Evolutionary conservation across 129 eudicot genomes (phyloP), one percentile per base, ranked within the genome.

Genomic region (Flaveria linearis): DNA sequence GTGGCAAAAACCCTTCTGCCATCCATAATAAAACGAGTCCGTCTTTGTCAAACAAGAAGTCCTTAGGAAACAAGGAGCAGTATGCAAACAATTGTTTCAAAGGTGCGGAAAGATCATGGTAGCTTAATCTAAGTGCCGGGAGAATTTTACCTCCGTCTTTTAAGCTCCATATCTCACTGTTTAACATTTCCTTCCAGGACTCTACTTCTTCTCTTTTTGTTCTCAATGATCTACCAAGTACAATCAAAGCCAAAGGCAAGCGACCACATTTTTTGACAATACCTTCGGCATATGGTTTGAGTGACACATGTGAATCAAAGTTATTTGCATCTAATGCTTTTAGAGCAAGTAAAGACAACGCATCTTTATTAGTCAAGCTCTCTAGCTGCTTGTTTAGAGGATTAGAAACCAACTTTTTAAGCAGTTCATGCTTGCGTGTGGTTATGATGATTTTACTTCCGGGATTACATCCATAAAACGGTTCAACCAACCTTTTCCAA

Each of bases 401-500:
- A n/a, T 28, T 3, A 17, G 9, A 9, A 71, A 13, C 75, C 45
- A 71, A 25, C 20, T 51, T n/a, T n/a, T 33, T 71, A 4, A 71
- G 41, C 73, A 68, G 20, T 3, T 12, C n/a, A 3, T 42, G 10
- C 39, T 22, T 68, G 3, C 56, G 36, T 10, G 73, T 68, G 22
- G 73, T 68, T 5, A 68, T 43, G 73, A 68, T 43, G 8, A 68
- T 68, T 46, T 43, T 68, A 12, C 73, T 20, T 68, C 73, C 73
- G 0, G 16, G 10, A 43, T 36, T 36, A 13, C 52, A 47, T 2
- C 12, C 25, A 68, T 18, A 18, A 18, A 68, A 68, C 4, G 17
- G 72, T 3, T 4, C 30, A 0, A 43, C 72, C 1, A 68, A 12
- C 1, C 16, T 18, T 13, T 68, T 3, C 72, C 72, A 42, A 43